Evolutionary conservation across 495 filamentous ascomycete species (phyloP).

Genomic region (Daldinia loculata): DNA sequence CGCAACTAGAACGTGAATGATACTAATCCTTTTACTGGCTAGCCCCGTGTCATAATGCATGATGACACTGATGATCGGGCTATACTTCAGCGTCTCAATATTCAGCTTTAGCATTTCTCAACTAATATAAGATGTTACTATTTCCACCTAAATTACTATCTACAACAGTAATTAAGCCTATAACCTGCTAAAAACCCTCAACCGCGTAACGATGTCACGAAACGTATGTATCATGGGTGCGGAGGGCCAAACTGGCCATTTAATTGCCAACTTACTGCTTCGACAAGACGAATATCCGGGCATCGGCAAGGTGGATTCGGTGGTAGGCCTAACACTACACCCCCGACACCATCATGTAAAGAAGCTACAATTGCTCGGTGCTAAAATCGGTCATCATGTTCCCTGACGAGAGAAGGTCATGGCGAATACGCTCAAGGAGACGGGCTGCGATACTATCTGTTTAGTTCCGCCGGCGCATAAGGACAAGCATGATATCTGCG

Average conservation of each 20-base stretch:
- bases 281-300: background rate
- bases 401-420: background rate
- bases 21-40: background rate
- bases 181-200: background rate
- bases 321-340: background rate
- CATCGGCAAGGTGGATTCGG: background rate
- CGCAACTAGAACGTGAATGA: background rate
- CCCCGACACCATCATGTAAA: background rate
- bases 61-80: background rate
- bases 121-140: background rate
- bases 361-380: background rate
- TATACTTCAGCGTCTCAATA: background rate
- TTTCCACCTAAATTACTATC: background rate
- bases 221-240: background rate
- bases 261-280: conserved; percentile 1
- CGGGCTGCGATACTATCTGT: background rate
- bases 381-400: background rate
- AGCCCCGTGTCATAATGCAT: background rate
- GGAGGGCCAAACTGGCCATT: conserved; percentile 1
- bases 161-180: background rate
- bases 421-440: background rate
- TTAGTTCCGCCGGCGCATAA: background rate
- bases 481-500: conserved; percentile 1
- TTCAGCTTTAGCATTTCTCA: background rate
- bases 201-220: background rate